Conservation (phyloP, 202 grass and related monocot species). For the Zizania palustris region DNA sequence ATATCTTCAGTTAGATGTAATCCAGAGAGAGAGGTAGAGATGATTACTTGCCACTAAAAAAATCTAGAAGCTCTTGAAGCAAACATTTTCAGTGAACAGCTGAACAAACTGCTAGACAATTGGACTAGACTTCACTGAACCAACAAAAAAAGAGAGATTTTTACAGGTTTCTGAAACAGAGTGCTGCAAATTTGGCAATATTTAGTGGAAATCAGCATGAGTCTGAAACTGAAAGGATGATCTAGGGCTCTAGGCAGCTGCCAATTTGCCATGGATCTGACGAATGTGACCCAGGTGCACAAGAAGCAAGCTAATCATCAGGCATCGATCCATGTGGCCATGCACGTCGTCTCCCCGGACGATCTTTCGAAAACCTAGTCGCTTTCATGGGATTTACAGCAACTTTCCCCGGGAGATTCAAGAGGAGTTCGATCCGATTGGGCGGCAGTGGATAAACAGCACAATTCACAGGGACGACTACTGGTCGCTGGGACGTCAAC, state of each 20-base stretch:
- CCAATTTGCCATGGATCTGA: background rate
- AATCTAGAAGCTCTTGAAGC: too few species aligned
- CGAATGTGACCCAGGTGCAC: background rate
- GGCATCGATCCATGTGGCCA: background rate
- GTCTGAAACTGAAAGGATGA: background rate
- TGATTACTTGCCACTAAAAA: too few species aligned
- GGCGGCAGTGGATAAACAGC: conserved; percentile 8
- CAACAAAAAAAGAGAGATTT: background rate
- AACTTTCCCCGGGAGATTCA: background rate
- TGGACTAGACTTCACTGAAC: background rate
- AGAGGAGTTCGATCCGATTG: background rate
- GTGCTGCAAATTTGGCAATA: background rate
- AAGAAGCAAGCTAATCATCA: background rate
- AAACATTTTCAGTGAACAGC: too few species aligned
- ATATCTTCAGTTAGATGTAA: background rate
- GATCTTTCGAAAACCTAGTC: background rate
- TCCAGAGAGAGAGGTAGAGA: background rate
- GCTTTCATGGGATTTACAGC: background rate
- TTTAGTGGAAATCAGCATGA: background rate
- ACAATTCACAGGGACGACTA: background rate
- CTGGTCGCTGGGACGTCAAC: conserved; percentile 43
- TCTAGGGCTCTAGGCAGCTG: background rate
- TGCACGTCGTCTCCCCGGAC: background rate
- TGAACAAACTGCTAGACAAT: background rate
- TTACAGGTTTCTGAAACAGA: background rate